These are phyloP conservation scores for Mantamonas sphyraenae DNA, from an alignment of 78 protist species.

Conservation along the genomic window DNA sequence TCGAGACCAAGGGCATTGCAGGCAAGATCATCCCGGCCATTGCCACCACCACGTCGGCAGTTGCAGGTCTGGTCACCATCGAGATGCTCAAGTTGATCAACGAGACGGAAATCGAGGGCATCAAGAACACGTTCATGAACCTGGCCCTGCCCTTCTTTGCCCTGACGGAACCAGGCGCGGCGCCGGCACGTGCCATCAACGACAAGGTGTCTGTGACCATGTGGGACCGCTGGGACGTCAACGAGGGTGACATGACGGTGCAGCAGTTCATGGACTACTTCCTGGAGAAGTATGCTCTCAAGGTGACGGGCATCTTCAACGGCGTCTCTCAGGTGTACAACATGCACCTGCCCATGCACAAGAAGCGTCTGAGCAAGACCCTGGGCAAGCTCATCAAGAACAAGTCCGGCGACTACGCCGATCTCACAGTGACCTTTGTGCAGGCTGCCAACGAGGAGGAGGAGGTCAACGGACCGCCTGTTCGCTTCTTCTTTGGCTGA, in stretches of 20 bases:
- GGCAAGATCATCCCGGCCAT: constrained; percentile 99
- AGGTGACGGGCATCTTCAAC: constrained; percentile 9
- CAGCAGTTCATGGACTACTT: constrained; percentile 24
- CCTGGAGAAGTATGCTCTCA: constrained; percentile 12
- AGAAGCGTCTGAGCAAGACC: neutral
- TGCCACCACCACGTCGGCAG: constrained; percentile 98
- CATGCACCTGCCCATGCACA: neutral
- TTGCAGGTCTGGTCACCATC: constrained; percentile 79
- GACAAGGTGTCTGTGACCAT: too few species aligned
- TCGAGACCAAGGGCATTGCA: constrained; percentile 82
- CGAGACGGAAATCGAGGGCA: too few species aligned
- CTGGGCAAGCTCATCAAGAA: neutral
- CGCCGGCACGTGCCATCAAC: too few species aligned
- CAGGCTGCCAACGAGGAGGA: constrained; percentile 16
- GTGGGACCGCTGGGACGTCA: constrained; percentile 46
- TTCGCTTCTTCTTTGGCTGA: constrained; percentile 15
- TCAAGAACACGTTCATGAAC: constrained; percentile 86
- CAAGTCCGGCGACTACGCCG: neutral
- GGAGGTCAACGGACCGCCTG: constrained; percentile 27
- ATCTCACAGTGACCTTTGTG: neutral
- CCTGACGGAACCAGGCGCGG: constrained; percentile 86
- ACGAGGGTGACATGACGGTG: constrained; percentile 48
- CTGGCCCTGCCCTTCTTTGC: constrained; percentile 91
- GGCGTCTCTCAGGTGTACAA: neutral
- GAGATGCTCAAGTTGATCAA: constrained; percentile 3